Conservation (phyloP, 148 eudicot species). For the Rheum nobile region DNA sequence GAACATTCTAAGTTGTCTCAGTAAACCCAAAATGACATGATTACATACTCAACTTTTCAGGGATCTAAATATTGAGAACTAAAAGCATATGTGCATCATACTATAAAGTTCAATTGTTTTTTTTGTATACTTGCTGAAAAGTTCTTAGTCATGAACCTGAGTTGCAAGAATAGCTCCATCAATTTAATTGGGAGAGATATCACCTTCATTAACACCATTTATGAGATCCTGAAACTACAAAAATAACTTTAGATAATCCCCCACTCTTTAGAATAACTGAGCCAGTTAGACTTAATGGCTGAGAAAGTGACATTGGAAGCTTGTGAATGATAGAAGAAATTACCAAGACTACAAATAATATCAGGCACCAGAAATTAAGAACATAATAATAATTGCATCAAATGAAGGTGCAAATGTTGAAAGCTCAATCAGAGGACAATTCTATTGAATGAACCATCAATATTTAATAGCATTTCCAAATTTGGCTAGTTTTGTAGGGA, state of each 20-base stretch:
- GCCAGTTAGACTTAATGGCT: slow-evolving; percentile 57
- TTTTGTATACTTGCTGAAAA: not conserved
- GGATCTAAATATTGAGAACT: not conserved
- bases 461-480: not conserved
- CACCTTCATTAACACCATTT: slow-evolving; percentile 56
- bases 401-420: not conserved
- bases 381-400: not conserved
- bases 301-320: not conserved
- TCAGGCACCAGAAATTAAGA: not conserved
- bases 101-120: not conserved
- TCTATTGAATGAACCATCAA: not conserved
- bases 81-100: not conserved
- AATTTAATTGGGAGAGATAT: slow-evolving; percentile 46
- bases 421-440: not conserved
- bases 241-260: slow-evolving; percentile 56
- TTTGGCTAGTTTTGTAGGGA: not conserved
- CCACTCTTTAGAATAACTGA: slow-evolving; percentile 81
- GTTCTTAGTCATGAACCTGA: slow-evolving; percentile 39
- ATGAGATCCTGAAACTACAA: slow-evolving; percentile 64
- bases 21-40: not conserved
- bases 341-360: not conserved
- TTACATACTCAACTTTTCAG: not conserved
- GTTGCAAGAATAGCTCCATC: slow-evolving; percentile 67
- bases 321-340: not conserved
- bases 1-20: not conserved